A percentile compares a stretch with the other conserved stretches of the same genome.
Evolutionary conservation across 345 rosid species (phyloP).

Genomic region (Eucalyptus virginea): DNA sequence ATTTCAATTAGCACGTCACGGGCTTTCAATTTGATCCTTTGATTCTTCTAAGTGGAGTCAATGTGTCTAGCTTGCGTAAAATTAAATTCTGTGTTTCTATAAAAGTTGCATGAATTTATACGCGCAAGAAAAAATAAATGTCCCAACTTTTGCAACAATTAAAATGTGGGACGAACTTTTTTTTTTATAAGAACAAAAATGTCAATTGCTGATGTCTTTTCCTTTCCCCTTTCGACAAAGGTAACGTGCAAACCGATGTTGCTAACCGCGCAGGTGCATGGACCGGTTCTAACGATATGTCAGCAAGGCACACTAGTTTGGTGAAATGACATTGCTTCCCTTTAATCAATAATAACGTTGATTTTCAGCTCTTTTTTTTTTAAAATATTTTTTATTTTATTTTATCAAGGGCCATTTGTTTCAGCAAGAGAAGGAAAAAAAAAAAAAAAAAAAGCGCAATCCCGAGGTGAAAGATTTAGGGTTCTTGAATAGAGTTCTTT

Average conservation of each 20-base stretch:
- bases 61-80: no score
- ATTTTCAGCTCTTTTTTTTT: no score
- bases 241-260: not conserved
- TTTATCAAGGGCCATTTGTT: no score
- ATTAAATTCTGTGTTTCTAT: no score
- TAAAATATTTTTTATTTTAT: no score
- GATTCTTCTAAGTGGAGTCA: no score
- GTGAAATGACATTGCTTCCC: not conserved
- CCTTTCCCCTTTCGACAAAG: not conserved
- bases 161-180: not conserved
- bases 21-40: no score
- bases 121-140: not conserved
- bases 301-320: not conserved
- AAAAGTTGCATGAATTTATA: not conserved
- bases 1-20: no score
- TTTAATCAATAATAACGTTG: no score
- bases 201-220: not conserved
- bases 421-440: rapidly evolving
- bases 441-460: not conserved
- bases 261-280: not conserved
- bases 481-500: not conserved
- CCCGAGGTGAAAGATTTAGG: not conserved
- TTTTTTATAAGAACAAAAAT: not conserved
- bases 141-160: not conserved
- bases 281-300: not conserved